A percentile compares a stretch with the other conserved stretches of the same genome.
These are phyloP conservation scores for Eucalyptus cloeziana DNA, from an alignment of 345 rosid genomes.

Conservation along the genomic window DNA sequence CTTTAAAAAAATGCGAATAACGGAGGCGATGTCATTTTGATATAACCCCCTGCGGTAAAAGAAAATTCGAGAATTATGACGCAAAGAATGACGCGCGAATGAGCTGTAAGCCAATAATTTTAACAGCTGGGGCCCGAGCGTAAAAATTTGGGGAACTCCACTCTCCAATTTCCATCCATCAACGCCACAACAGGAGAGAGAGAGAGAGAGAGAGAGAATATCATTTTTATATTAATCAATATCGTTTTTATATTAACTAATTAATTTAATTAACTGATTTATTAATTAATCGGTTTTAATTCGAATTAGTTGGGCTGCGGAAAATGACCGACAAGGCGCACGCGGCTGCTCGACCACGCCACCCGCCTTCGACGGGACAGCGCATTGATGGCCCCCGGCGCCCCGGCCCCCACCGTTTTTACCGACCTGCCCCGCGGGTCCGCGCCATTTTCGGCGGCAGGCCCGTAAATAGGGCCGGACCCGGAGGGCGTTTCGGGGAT, in stretches of 20 bases:
- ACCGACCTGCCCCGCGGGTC: not conserved
- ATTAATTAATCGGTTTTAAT: not conserved
- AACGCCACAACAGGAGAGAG: not conserved
- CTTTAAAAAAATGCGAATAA: not conserved
- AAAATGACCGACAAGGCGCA: not conserved
- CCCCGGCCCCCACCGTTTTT: not conserved
- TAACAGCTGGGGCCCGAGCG: not conserved
- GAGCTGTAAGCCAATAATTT: not conserved
- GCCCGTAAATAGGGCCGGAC: not conserved
- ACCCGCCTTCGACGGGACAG: not conserved
- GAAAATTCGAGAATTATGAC: not conserved
- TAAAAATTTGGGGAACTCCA: not conserved
- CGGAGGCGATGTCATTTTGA: not conserved
- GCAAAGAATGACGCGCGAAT: not conserved
- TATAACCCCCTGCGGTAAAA: not conserved
- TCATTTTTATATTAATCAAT: no score
- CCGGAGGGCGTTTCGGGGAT: not conserved
- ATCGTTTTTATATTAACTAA: not conserved
- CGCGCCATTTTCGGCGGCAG: not conserved
- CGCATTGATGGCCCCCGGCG: not conserved
- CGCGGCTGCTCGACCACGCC: constrained; percentile 4
- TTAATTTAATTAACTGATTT: no score
- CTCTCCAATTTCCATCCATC: not conserved
- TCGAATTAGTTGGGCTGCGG: not conserved
- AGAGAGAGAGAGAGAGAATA: no score